Conservation (phyloP, 441 rosid species). For the Jatropha multifida region DNA sequence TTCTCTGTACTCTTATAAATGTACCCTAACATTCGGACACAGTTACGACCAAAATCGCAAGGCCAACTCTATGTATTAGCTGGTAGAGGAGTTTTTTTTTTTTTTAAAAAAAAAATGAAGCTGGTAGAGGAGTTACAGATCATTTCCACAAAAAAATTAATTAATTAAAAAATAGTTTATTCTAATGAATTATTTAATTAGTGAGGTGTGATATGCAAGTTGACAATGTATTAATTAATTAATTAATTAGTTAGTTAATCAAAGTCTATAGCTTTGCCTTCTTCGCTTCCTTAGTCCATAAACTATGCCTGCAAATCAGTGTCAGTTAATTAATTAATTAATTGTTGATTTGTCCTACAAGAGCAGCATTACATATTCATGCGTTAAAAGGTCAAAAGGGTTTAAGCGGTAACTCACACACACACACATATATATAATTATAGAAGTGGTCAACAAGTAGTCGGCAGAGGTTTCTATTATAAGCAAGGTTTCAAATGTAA, state of each 20-base stretch:
- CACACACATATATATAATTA: neutral
- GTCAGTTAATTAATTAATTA: neutral
- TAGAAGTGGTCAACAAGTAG: constrained; percentile 27
- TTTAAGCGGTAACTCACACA: neutral
- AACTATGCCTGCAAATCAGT: constrained; percentile 35
- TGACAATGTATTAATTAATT: constrained; percentile 20
- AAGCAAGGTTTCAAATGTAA: constrained; percentile 17
- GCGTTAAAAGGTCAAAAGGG: neutral
- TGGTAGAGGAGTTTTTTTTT: neutral
- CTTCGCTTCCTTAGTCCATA: constrained; percentile 31
- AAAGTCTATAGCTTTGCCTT: neutral
- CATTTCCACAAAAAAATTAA: neutral
- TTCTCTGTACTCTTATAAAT: constrained; percentile 15
- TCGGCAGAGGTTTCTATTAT: constrained; percentile 37
- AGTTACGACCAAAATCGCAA: constrained; percentile 26
- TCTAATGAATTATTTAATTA: neutral
- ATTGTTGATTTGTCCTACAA: too few species aligned
- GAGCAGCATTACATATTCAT: too few species aligned
- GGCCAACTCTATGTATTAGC: constrained; percentile 9
- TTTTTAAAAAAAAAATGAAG: too few species aligned
- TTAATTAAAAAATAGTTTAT: too few species aligned
- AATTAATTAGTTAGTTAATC: constrained; percentile 1
- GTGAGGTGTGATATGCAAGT: neutral
- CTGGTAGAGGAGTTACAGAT: constrained; percentile 13
- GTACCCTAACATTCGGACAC: constrained; percentile 33